Percentiles rank a stretch among this genome's conserved stretches.
Conservation (phyloP, 202 grass and related monocot genomes). For the Eragrostis tef region DNA sequence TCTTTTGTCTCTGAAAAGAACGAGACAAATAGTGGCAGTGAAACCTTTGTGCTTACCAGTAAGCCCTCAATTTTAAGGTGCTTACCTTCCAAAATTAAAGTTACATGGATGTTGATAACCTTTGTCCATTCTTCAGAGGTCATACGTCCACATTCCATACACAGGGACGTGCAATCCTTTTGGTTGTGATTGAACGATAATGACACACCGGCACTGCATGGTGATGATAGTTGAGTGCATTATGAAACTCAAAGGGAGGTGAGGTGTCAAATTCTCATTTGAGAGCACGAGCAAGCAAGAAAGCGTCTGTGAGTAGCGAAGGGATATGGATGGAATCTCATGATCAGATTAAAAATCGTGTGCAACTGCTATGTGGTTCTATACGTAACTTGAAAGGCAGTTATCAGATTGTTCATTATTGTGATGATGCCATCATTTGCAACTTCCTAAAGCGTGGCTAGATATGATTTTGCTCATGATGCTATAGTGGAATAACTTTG, state of each 20-base stretch:
- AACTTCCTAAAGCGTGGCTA: background rate
- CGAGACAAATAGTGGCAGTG: background rate
- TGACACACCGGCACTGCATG: conserved; percentile 7
- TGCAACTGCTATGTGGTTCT: background rate
- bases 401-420: conserved; percentile 15
- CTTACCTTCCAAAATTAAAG: conserved; percentile 17
- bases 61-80: conserved; percentile 49
- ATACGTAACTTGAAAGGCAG: conserved; percentile 48
- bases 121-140: background rate
- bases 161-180: conserved; percentile 21
- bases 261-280: conserved; percentile 40
- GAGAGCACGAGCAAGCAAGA: background rate
- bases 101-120: background rate
- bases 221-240: conserved; percentile 14
- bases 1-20: background rate
- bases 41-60: background rate
- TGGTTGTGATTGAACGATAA: conserved; percentile 21
- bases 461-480: conserved; percentile 1
- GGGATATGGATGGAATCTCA: conserved; percentile 28
- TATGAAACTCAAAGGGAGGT: conserved; percentile 4
- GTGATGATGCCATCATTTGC: conserved; percentile 6
- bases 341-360: background rate
- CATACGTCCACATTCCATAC: conserved; percentile 12
- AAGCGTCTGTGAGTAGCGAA: background rate
- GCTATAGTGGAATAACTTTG: too few relatives aligned